Evolutionary conservation across 345 rosid species (phyloP), one percentile per base, ranked within the genome.

Genomic region (Linum lewisii): DNA sequence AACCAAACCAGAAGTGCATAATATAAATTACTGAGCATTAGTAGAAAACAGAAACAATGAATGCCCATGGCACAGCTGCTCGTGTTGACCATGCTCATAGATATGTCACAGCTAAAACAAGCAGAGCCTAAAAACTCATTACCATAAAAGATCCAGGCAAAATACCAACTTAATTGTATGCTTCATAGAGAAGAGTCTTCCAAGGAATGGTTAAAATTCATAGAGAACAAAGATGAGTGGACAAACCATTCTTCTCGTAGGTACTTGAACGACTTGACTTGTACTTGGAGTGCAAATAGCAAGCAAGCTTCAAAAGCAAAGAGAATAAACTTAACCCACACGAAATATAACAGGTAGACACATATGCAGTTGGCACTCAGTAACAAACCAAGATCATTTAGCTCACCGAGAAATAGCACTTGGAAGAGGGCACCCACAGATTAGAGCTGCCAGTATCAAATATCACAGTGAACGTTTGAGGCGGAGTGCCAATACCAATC

Each of bases 371-470:
- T 62, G 36, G 19, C 36, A 21, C 21, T 6, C 64, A 42, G n/a
- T 21, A 50, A 25, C 23, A 65, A 19, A 34, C 37, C 49, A 13
- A 56, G 19, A 42, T 9, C 24, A 16, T 23, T 42, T 32, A 67
- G 69, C 92, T 78, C 63, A 92, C 98, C 24, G 98, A 92, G 34
- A 88, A 81, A 60, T 73, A 81, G 73, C 98, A 92, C 72, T 84
- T 86, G 38, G 84, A 72, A 52, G 98, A 92, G 21, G 98, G 98
- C 34, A 92, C 95, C 98, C 98, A 92, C 61, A 88, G 70, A 66
- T 92, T 88, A 65, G 98, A 84, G 74, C 98, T 92, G 29, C 98
- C 97, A 0, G 98, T 88, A 71, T 92, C 97, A 47, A 92, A 92
- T 51, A 92, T 86, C 77, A 88, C 98, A 0, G 88, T 86, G 63